These are phyloP conservation scores for Lentinula aciculospora DNA, from an alignment of 768 basidiomycete genomes.

Conservation along the genomic window DNA sequence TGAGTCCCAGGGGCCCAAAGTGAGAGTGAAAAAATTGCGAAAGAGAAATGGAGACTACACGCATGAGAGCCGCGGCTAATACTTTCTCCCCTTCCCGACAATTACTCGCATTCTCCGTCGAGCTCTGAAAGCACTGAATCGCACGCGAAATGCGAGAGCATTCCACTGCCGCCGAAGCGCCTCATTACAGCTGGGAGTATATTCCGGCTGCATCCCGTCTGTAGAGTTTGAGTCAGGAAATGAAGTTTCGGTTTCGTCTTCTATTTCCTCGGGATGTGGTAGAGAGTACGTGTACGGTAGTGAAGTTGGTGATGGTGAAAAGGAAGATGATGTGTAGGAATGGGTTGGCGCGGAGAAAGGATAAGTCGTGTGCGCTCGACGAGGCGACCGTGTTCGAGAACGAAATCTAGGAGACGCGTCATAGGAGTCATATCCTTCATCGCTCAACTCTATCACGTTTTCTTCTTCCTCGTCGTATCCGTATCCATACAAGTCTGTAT, in stretches of 20 bases:
- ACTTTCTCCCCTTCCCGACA: conserved; percentile 1
- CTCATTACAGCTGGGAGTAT: conserved; percentile 3
- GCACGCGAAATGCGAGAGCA: neutral
- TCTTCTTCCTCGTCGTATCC: neutral
- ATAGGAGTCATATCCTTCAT: conserved; percentile 3
- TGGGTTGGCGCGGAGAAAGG: neutral
- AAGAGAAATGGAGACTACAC: neutral
- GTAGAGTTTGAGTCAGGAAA: neutral
- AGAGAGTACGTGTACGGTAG: neutral
- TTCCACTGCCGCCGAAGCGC: neutral
- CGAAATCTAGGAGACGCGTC: neutral
- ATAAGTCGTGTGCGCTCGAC: neutral
- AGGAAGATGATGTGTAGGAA: neutral
- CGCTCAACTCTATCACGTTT: neutral
- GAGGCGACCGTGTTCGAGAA: neutral
- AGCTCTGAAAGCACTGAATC: neutral
- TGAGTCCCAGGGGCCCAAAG: neutral
- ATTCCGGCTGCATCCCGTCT: neutral
- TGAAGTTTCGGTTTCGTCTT: neutral
- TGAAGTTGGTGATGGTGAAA: neutral
- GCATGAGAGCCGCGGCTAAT: neutral
- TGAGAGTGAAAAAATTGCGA: neutral
- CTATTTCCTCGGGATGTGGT: neutral
- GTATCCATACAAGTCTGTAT: neutral
- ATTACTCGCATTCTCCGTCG: neutral